phyloP scores from a whole-genome alignment of 2,329 filamentous ascomycete genomes.

The Alternaria arborescens region DNA sequence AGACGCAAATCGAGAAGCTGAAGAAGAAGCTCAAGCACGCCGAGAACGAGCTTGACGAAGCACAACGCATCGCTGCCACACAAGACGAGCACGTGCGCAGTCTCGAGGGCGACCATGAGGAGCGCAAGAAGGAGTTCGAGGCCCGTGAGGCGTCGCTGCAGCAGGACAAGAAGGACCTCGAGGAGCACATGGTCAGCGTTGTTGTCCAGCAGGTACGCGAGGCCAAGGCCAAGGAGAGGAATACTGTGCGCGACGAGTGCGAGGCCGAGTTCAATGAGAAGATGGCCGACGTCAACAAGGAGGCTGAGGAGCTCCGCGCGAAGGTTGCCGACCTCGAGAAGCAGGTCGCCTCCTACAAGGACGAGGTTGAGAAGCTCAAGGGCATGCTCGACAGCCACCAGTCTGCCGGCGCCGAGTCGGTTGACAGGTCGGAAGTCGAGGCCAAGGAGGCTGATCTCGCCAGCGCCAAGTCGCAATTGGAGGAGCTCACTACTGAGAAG shows the following conservation, averaged over 20 bases:
- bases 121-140: slow-evolving; percentile 42
- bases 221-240: slow-evolving; percentile 49
- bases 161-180: slow-evolving; percentile 51
- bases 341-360: slow-evolving; percentile 39
- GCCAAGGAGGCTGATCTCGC: slow-evolving; percentile 40
- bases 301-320: slow-evolving; percentile 26
- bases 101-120: slow-evolving; percentile 46
- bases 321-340: slow-evolving; percentile 35
- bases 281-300: slow-evolving; percentile 28
- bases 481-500: slow-evolving; percentile 25
- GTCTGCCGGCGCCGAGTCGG: slow-evolving; percentile 23
- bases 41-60: slow-evolving; percentile 46
- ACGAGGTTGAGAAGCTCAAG: slow-evolving; percentile 42
- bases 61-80: slow-evolving; percentile 39
- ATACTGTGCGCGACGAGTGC: slow-evolving; percentile 46
- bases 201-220: slow-evolving; percentile 54
- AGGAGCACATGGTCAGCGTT: slow-evolving; percentile 54
- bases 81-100: slow-evolving; percentile 42
- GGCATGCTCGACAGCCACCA: slow-evolving; percentile 34
- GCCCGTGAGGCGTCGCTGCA: slow-evolving; percentile 41
- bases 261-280: slow-evolving; percentile 45
- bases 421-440: slow-evolving; percentile 36
- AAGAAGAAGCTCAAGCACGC: slow-evolving; percentile 41
- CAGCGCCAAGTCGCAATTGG: slow-evolving; percentile 30
- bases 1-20: slow-evolving; percentile 45